Evolutionary conservation across 257 asterid species (phyloP), one percentile per base, ranked within the genome.

Genomic region (Thymus quinquecostatus): DNA sequence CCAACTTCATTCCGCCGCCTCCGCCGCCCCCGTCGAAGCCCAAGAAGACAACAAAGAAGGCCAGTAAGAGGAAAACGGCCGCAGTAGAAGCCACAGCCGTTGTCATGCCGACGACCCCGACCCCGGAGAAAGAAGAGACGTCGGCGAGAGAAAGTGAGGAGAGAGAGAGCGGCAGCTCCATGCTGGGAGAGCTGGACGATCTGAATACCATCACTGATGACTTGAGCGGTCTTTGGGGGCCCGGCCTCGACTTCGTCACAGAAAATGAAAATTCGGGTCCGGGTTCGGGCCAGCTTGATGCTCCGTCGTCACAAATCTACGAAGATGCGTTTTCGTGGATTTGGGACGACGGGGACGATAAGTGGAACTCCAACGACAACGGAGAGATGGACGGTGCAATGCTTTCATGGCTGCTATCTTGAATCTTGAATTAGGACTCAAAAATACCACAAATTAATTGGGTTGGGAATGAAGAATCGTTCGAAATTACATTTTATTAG

Each of bases 321-420:
- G 82, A 66, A 0, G 70, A 72, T 27, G 32, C 67, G 57, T 60
- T 84, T 53, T 75, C 88, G 1, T 76, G 87, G 78, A 75, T 80
- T 5, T 83, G 88, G 87, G 84, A 79, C 28, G 28, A 33, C 13
- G 67, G 44, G 21, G 48, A 65, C 40, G 63, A 28, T 2, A 77
- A 63, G 4, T 75, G 73, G 44, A 69, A 51, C 1, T 14, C 41
- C 41, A 38, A 38, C 41, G 60, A 32, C 3, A 43, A 36, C 3
- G 66, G 14, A 11, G 86, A 68, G 33, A 60, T 65, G 64, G 85
- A 81, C 5, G 65, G 67, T 66, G 86, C 82, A 2, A 74, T 87
- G 69, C 56, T 80, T 12, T 80, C 86, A 6, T 90, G 96, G 96
- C 82, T 87, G 53, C 74, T 84, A 57, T 87, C 91, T 1, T 62